Percentiles rank a stretch among this genome's conserved stretches.
phyloP scores from a whole-genome alignment of 2,329 filamentous ascomycete species.

The Colletotrichum horii region DNA sequence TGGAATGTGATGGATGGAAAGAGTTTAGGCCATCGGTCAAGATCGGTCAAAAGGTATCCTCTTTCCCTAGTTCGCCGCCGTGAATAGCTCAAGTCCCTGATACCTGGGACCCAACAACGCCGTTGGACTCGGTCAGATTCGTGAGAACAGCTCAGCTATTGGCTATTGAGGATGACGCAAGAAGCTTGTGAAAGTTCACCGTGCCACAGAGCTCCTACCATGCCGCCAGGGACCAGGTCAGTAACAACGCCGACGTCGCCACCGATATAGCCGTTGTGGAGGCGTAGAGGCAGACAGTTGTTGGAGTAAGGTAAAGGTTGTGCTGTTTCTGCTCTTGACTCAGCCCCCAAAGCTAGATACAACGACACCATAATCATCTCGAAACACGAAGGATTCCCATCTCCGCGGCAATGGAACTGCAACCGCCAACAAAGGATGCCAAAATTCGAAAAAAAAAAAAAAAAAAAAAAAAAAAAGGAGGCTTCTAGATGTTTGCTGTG shows the following conservation, averaged over 20 bases:
- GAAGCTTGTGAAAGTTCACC: background rate
- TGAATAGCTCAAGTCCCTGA: background rate
- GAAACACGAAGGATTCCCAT: background rate
- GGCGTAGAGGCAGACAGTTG: background rate
- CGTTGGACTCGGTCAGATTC: background rate
- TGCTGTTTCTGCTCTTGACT: background rate
- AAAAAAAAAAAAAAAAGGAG: no score
- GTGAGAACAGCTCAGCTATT: background rate
- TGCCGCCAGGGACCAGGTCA: background rate
- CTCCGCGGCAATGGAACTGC: background rate
- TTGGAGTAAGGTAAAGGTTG: background rate
- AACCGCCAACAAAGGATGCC: background rate
- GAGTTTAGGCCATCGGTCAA: background rate
- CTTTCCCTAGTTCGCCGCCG: background rate
- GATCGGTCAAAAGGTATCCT: background rate
- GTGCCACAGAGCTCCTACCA: background rate
- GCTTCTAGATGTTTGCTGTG: background rate
- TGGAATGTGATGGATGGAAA: background rate
- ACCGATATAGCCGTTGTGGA: background rate
- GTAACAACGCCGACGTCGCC: background rate
- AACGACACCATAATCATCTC: background rate
- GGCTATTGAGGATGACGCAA: background rate
- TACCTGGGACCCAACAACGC: background rate
- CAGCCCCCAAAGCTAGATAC: background rate
- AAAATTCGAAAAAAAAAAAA: background rate